Evolutionary conservation across 2,329 filamentous ascomycete genomes (phyloP), one percentile per base, ranked within the genome.

Genomic region (Fusarium vanettenii): DNA sequence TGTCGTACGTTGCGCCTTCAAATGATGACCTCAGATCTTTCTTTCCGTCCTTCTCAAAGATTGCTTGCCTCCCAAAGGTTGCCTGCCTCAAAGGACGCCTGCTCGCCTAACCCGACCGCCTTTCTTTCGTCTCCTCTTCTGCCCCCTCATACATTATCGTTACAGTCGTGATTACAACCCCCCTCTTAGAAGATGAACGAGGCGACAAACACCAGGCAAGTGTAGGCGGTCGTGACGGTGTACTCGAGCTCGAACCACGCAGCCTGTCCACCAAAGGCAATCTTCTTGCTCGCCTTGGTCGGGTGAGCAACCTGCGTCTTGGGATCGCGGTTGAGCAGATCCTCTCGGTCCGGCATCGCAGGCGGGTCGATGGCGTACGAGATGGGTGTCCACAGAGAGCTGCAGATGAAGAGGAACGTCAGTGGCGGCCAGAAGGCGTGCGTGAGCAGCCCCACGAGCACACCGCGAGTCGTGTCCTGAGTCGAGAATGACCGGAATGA

Each of bases 391-490:
- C 89, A 91, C 29, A 89, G 82, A 1, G 88, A 88, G 60, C 83
- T 86, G 82, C 86, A 87, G 57, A 88, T 85, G 77, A 89, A 88
- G 50, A 90, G 76, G 81, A 89, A 91, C 0, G 89, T 87, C 50
- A 91, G 76, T 0, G 90, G 90, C 7, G 89, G 89, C 90, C 90
- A 92, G 81, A 88, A 89, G 14, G 89, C 89, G 78, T 91, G 89
- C 0, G 89, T 91, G 45, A 92, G 78, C 5, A 92, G 82, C 73
- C 86, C 86, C 57, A 88, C 77, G 18, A 90, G 82, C n/a, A 86
- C 81, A 11, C 84, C 82, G 71, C 81, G 81, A 37, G 82, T 80
- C 6, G 80, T 78, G 22, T 82, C 76, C 27, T 85, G 79, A 18
- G 82, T 76, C 39, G 82, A 79, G 74, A 88, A 86, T 79, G 86